Percentiles rank a stretch among this genome's conserved stretches.
These are phyloP conservation scores for Nepenthes alata DNA, from an alignment of 179 eudicot species.

Conservation along the genomic window DNA sequence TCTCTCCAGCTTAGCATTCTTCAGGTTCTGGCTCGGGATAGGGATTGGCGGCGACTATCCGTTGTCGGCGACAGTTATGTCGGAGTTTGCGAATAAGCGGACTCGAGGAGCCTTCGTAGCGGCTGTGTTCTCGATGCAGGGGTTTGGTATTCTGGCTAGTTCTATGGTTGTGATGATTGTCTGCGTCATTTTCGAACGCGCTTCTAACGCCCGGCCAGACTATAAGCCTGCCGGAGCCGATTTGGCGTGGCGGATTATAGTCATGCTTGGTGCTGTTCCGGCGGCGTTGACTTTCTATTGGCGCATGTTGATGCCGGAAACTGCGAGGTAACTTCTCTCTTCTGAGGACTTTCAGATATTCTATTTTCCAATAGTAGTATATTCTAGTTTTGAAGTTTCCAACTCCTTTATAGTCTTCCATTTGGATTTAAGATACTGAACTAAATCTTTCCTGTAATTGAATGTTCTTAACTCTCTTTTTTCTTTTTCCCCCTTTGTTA, in stretches of 20 bases:
- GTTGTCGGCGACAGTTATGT: conserved; percentile 49
- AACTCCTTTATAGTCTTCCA: too few species aligned
- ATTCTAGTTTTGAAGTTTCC: neutral
- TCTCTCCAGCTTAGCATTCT: conserved; percentile 22
- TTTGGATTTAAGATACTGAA: neutral
- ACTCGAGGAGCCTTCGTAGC: conserved; percentile 45
- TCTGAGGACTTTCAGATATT: neutral
- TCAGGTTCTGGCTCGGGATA: conserved; percentile 31
- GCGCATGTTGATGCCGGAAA: conserved; percentile 71
- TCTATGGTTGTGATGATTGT: conserved; percentile 38
- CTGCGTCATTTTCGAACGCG: conserved; percentile 23
- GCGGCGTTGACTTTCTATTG: conserved; percentile 49
- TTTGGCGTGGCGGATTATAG: conserved; percentile 49
- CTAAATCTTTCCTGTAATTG: neutral
- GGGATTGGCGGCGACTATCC: conserved; percentile 60
- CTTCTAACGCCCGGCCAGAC: conserved; percentile 1
- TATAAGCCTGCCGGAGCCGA: conserved; percentile 20
- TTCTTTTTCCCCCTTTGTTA: neutral
- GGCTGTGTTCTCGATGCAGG: conserved; percentile 54
- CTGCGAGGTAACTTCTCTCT: conserved; percentile 30
- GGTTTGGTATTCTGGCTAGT: conserved; percentile 38
- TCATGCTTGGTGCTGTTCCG: conserved; percentile 51
- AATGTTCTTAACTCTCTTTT: neutral
- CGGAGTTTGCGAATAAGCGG: conserved; percentile 44
- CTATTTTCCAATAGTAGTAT: neutral